phyloP scores from a whole-genome alignment of 2,329 filamentous ascomycete species.

The Aureobasidium sp. region DNA sequence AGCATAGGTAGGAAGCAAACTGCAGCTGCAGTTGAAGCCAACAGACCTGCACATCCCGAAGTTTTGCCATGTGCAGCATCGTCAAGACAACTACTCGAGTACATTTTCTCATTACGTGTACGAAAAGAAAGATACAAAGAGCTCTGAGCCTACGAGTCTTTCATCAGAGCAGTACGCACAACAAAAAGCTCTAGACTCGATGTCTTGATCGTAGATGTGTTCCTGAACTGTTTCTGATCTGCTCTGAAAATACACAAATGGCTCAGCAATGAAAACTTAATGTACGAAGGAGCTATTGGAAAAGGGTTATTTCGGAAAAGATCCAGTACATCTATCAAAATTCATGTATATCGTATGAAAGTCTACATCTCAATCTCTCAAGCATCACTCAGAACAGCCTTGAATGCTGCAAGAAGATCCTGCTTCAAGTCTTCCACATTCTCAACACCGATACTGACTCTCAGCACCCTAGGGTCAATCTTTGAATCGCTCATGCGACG shows the following conservation, averaged over 20 bases:
- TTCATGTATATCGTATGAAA: background rate
- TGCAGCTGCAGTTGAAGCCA: background rate
- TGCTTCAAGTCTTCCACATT: conserved; percentile 71
- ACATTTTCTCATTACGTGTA: too few species aligned
- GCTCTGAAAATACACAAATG: too few species aligned
- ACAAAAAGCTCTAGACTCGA: too few species aligned
- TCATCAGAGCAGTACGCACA: too few species aligned
- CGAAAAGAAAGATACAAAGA: too few species aligned
- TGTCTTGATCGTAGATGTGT: too few species aligned
- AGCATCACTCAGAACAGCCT: conserved; percentile 34
- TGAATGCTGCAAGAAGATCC: conserved; percentile 62
- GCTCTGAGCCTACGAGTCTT: too few species aligned
- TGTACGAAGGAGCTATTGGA: too few species aligned
- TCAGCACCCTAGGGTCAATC: conserved; percentile 64
- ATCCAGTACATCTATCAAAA: too few species aligned
- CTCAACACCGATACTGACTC: conserved; percentile 83
- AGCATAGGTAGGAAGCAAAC: background rate
- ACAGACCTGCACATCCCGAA: background rate
- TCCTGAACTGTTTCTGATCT: too few species aligned
- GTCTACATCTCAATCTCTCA: background rate
- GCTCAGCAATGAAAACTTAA: too few species aligned
- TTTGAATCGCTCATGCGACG: conserved; percentile 72
- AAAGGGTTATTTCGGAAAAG: too few species aligned
- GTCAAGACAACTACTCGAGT: background rate
- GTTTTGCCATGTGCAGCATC: background rate